phyloP scores from a whole-genome alignment of 371 early-diverging fungal genomes.

The Entomophthora muscae region DNA sequence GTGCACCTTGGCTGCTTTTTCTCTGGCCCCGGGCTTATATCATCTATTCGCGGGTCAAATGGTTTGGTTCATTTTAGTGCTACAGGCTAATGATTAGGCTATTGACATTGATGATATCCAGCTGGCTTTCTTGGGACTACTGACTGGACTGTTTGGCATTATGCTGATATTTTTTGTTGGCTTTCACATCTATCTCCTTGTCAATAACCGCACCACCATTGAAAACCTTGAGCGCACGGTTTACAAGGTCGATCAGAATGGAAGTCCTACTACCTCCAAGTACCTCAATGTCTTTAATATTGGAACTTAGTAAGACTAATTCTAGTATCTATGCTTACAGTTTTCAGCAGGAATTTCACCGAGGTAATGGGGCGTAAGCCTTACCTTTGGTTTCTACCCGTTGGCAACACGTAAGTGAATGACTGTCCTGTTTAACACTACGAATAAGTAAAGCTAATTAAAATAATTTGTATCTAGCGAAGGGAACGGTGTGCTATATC shows the following conservation, averaged over 20 bases:
- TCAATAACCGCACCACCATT: slow-evolving; percentile 43
- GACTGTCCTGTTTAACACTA: background rate
- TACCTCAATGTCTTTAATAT: slow-evolving; percentile 42
- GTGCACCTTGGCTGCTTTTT: slow-evolving; percentile 25
- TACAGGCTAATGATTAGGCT: too few species aligned
- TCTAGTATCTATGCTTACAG: background rate
- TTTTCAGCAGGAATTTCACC: slow-evolving; percentile 22
- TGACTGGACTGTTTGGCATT: slow-evolving; percentile 36
- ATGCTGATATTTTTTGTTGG: slow-evolving; percentile 30
- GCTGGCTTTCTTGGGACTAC: slow-evolving; percentile 24
- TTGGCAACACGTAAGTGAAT: slow-evolving; percentile 24
- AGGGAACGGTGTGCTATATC: slow-evolving; percentile 22
- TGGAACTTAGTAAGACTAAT: slow-evolving; percentile 19
- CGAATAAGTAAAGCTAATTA: too few species aligned
- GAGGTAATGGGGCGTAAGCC: slow-evolving; percentile 32
- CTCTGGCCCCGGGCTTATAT: slow-evolving; percentile 18
- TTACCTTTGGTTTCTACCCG: slow-evolving; percentile 36
- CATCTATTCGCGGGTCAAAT: slow-evolving; percentile 15
- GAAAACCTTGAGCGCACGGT: slow-evolving; percentile 37
- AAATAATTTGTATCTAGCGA: slow-evolving; percentile 11
- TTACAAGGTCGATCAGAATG: slow-evolving; percentile 16
- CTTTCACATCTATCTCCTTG: slow-evolving; percentile 31
- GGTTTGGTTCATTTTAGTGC: too few species aligned
- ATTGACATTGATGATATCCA: slow-evolving; percentile 15
- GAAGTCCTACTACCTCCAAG: slow-evolving; percentile 13